Evolutionary conservation across 768 basidiomycete genomes (phyloP).

Genomic region (Amanita subjunquillea): DNA sequence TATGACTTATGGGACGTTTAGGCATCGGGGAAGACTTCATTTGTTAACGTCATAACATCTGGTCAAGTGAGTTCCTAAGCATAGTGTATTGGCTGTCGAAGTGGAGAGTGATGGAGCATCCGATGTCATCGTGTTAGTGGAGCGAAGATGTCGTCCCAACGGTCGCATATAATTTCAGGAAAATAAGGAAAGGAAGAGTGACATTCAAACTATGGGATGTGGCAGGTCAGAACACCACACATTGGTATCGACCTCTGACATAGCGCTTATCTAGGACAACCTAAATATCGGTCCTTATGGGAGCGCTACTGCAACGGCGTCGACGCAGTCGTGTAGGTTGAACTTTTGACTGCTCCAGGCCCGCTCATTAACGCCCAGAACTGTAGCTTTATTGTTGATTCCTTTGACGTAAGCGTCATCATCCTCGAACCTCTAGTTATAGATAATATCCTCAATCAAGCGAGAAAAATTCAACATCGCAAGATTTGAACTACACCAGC

Average conservation of each 20-base stretch:
- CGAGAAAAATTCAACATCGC: constrained; percentile 75
- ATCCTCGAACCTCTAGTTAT: background rate
- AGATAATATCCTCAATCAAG: constrained; percentile 25
- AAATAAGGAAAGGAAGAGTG: constrained; percentile 82
- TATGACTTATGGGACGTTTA: constrained; percentile 17
- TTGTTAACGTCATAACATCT: constrained; percentile 86
- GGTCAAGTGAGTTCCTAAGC: constrained; percentile 44
- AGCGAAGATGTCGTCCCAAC: constrained; percentile 96
- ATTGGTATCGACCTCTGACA: background rate
- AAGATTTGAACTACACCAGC: constrained; percentile 74
- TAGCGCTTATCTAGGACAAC: constrained; percentile 49
- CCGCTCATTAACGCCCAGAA: background rate
- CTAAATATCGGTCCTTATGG: constrained; percentile 93
- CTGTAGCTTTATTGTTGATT: constrained; percentile 84
- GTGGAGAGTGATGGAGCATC: background rate
- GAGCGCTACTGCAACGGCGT: constrained; percentile 90
- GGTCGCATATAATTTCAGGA: constrained; percentile 86
- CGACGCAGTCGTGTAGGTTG: constrained; percentile 78
- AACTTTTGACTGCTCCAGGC: background rate
- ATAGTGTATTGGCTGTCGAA: background rate
- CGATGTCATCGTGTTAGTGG: constrained; percentile 42
- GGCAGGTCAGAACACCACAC: constrained; percentile 47
- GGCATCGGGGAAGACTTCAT: constrained; percentile 94
- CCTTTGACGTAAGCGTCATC: constrained; percentile 55
- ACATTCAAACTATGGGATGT: constrained; percentile 95